Base-by-base conservation (phyloP, 108 stramenopile genomes). In the Fragilaria crotonensis region DNA sequence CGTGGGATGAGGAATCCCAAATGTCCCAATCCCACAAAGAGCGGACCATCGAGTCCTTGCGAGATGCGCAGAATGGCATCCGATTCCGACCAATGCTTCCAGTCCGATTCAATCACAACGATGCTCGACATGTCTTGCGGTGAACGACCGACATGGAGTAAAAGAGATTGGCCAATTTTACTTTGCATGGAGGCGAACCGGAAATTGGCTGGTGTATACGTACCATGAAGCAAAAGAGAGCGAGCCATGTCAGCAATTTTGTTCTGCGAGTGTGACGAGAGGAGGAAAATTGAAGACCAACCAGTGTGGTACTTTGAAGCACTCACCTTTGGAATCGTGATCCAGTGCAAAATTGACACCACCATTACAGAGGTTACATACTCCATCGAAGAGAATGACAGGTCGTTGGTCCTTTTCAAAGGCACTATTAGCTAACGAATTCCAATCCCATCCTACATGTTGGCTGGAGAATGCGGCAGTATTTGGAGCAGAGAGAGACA, bases 361-460 rank as follows among this genome's bases (percentile, higher is more conserved):
- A 28, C 59, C 68, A 27, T 83, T 80, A 68, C 84, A 86, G 30
- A 86, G 71, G 54, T 83, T 86, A 57, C 84, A 86, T 57, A 67
- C 61, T 21, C 84, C 84, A 53, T 86, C 84, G 45, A 86, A 86
- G 21, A 86, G 66, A 44, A 86, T 73, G 21, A 86, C 68, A 5
- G 84, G 81, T 33, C 82, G 67, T 5, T 45, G 20, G 30, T 70
- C 69, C 3, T 58, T 23, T 30, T 49, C 59, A 69, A 69, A 70
- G 28, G 52, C 62, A 5, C n/a, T 14, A 33, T 48, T 28, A 0
- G 63, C 62, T 2, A 63, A 28, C 3, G 33, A 0, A 3, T 52
- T 25, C 69, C 69, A 70, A 41, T 70, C 63, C 55, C 54, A 70
- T 20, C 55, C 60, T 31, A 20, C 26, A 44, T 17, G 17, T 9